Conservation (phyloP, 176 grass and related monocot genomes). For the Cenchrus purpureus region DNA sequence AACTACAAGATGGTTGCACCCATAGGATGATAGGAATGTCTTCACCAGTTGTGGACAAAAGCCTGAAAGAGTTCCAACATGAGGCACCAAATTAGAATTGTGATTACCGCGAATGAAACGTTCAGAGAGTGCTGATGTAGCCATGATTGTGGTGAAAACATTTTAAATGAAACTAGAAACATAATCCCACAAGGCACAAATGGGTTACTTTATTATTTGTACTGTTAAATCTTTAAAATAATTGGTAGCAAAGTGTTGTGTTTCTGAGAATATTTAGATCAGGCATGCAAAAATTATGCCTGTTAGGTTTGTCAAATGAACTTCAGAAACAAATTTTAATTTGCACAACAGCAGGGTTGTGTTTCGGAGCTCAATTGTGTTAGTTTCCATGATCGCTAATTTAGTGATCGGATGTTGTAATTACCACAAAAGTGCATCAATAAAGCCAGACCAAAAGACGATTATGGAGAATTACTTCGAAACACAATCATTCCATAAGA, state of each 20-base stretch:
- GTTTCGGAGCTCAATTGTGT: neutral
- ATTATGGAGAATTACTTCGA: neutral
- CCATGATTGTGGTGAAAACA: neutral
- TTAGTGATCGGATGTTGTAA: neutral
- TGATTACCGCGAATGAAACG: neutral
- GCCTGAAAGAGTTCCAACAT: neutral
- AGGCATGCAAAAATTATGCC: neutral
- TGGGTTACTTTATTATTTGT: neutral
- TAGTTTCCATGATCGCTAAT: neutral
- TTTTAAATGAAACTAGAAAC: neutral
- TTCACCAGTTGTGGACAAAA: conserved; percentile 6
- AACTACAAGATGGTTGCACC: too few species aligned
- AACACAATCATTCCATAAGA: neutral
- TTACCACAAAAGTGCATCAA: neutral
- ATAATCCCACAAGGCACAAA: neutral
- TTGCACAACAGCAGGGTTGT: neutral
- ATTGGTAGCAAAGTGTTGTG: neutral
- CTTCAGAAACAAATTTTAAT: neutral
- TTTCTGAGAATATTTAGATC: neutral
- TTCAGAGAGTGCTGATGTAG: neutral
- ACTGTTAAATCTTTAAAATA: neutral
- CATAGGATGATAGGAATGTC: neutral
- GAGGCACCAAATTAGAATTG: neutral
- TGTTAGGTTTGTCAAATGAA: neutral
- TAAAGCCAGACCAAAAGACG: neutral